These are phyloP conservation scores for Ophiostoma novo-ulmi DNA, from an alignment of 2,329 filamentous ascomycete species.

Conservation along the genomic window DNA sequence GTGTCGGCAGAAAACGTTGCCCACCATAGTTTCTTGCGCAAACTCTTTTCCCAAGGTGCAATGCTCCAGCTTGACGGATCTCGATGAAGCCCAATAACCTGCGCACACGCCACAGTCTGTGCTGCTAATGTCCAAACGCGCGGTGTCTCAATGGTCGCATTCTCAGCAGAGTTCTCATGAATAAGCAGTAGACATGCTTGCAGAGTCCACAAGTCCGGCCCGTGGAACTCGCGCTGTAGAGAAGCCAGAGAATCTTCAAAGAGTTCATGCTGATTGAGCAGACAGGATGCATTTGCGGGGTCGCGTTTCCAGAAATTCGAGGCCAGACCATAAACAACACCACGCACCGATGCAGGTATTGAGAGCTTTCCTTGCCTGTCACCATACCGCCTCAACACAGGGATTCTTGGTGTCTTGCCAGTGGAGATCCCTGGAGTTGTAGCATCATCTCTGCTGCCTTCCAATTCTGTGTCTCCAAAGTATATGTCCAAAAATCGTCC, in stretches of 20 bases:
- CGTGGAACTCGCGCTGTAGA: conserved; percentile 43
- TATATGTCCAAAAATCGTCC: neutral
- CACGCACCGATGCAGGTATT: neutral
- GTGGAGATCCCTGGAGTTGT: neutral
- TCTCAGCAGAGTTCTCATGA: conserved; percentile 42
- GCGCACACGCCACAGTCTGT: neutral
- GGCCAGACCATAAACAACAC: neutral
- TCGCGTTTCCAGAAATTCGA: neutral
- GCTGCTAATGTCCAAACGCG: conserved; percentile 34
- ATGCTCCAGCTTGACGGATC: conserved; percentile 37
- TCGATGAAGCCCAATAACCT: neutral
- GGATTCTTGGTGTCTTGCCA: neutral
- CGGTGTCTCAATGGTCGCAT: conserved; percentile 44
- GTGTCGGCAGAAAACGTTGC: conserved; percentile 40
- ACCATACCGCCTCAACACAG: neutral
- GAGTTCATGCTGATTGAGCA: conserved; percentile 40
- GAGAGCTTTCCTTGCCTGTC: neutral
- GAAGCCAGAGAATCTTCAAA: conserved; percentile 41
- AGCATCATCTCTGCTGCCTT: neutral
- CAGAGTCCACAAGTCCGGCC: conserved; percentile 43
- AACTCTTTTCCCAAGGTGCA: conserved; percentile 39
- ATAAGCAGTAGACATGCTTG: conserved; percentile 45
- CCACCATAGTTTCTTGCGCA: conserved; percentile 46
- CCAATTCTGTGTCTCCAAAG: neutral
- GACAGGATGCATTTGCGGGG: conserved; percentile 1